Evolutionary conservation across 208 protist genomes (phyloP), one percentile per base, ranked within the genome.

Genomic region (Porcisia deanei): DNA sequence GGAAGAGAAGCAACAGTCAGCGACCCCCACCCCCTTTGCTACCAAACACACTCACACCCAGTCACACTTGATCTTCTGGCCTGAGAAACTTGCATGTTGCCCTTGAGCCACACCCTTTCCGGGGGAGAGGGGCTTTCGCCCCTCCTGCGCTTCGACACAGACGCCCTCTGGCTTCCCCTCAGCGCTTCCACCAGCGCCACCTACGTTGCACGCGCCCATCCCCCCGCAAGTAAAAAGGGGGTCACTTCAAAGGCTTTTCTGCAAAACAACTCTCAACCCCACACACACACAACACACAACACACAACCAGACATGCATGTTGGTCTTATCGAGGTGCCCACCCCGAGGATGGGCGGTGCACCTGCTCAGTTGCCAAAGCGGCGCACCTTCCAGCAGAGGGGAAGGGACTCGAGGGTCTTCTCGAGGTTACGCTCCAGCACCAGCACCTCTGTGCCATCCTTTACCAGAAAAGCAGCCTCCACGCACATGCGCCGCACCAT

Each of bases 311-410:
- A 60, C 53, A 20, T 16, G 54, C 53, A 30, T 14, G 16, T 2
- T 25, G 14, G 25, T 49, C n/a, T 53, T 49, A 8, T 14, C 39
- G 41, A 69, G 45, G 16, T 65, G 37, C 12, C 20, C 1, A 34
- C 14, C 8, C 37, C 25, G 47, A 52, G 47, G 47, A 0, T n/a
- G n/a, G 10, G 63, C 25, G 41, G 63, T 34, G 41, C 41, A 43
- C 53, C 0, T 18, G 3, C 39, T 85, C 88, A 97, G 73, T 97
- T 97, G 72, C 93, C 93, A 73, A 97, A 97, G 71, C 93, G 93
- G 52, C 93, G 90, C 41, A 97, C 90, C 83, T 94, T 96, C 93
- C 93, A 97, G 81, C 82, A 92, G 70, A 95, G 77, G n/a, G 93
- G 93, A 57, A 97, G 79, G 20, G 84, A 73, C 79, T 95, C 88